A percentile compares a stretch with the other conserved stretches of the same genome.
These are phyloP conservation scores for Eleusine indica DNA, from an alignment of 176 grass and related monocot species.

Conservation along the genomic window DNA sequence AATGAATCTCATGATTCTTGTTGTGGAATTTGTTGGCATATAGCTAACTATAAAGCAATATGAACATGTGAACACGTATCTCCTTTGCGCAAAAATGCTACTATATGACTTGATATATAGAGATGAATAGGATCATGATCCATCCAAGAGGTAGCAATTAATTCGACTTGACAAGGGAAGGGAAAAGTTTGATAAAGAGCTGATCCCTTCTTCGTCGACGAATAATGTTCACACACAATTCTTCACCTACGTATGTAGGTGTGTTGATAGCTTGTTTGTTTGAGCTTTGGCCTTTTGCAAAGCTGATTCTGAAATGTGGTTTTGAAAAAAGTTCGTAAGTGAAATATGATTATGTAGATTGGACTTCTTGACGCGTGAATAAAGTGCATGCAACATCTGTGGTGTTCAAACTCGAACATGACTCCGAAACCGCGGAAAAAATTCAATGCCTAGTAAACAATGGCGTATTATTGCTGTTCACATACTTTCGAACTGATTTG, in stretches of 20 bases:
- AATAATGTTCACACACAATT: neutral
- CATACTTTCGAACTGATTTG: neutral
- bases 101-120: neutral
- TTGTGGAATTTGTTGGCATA: neutral
- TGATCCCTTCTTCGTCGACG: neutral
- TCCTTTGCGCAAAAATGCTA: neutral
- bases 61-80: neutral
- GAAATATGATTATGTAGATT: neutral
- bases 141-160: neutral
- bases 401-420: neutral
- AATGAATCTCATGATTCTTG: neutral
- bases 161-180: neutral
- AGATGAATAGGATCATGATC: neutral
- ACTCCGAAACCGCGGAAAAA: neutral
- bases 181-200: neutral
- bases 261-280: neutral
- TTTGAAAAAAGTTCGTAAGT: neutral
- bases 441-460: neutral
- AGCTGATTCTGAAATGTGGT: neutral
- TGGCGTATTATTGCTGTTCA: no score
- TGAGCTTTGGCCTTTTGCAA: neutral
- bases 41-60: neutral
- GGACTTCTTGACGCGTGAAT: no score
- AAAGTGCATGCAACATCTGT: neutral
- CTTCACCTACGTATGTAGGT: neutral